phyloP scores from a whole-genome alignment of 1,284 basidiomycete genomes.

The Thecaphora thlaspeos region DNA sequence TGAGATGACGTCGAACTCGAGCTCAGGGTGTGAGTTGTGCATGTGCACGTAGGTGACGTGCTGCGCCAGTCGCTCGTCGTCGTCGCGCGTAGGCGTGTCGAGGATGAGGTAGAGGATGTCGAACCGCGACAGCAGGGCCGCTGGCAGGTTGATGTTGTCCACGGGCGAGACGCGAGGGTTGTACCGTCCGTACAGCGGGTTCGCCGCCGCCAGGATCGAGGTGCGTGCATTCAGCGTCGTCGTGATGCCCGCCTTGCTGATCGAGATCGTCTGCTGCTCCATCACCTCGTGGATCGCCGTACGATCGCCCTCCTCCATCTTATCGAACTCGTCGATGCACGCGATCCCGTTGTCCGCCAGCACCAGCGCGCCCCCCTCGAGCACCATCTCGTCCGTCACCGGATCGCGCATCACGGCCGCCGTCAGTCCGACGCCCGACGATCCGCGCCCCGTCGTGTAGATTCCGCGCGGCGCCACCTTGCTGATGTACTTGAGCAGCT shows the following conservation, averaged over 20 bases:
- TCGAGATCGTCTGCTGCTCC: slow-evolving; percentile 99
- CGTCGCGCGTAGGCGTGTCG: slow-evolving; percentile 89
- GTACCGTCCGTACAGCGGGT: slow-evolving; percentile 96
- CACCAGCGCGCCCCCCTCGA: slow-evolving; percentile 97
- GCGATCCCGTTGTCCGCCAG: slow-evolving; percentile 99
- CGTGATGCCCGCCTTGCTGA: slow-evolving; percentile 98
- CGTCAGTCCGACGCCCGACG: slow-evolving; percentile 95
- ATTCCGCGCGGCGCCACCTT: slow-evolving; percentile 97
- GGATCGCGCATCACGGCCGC: slow-evolving; percentile 99
- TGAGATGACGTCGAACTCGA: slow-evolving; percentile 70
- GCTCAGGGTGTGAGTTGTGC: slow-evolving; percentile 82
- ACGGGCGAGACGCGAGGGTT: slow-evolving; percentile 96
- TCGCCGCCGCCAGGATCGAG: slow-evolving; percentile 95
- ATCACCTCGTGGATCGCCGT: slow-evolving; percentile 99
- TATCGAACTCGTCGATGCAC: slow-evolving; percentile 99
- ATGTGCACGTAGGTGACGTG: slow-evolving; percentile 99
- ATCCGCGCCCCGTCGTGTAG: slow-evolving; percentile 97
- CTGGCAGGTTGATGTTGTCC: slow-evolving; percentile 98
- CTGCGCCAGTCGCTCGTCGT: slow-evolving; percentile 91
- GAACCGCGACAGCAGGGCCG: slow-evolving; percentile 91
- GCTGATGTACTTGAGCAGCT: slow-evolving; percentile 95
- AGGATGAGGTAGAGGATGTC: slow-evolving; percentile 95
- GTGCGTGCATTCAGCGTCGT: slow-evolving; percentile 98
- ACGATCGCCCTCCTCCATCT: slow-evolving; percentile 97
- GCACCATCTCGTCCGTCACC: slow-evolving; percentile 98